These are phyloP conservation scores for Pseudozyma sp. DNA, from an alignment of 1,284 basidiomycete species.

Conservation along the genomic window DNA sequence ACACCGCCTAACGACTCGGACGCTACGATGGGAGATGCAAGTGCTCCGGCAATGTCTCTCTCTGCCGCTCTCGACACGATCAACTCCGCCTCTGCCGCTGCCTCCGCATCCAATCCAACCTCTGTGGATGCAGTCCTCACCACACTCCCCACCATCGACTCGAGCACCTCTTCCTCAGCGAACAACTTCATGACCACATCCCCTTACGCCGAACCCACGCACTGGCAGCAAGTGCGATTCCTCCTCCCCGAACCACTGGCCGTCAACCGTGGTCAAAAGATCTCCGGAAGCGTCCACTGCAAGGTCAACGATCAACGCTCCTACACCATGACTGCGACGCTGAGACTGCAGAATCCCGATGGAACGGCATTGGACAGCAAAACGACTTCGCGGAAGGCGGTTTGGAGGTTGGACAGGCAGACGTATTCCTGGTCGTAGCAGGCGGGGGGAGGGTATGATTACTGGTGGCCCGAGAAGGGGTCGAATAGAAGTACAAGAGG, in stretches of 20 bases:
- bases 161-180: not conserved
- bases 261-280: conserved; percentile 59
- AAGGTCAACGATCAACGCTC: conserved; percentile 60
- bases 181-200: conserved; percentile 62
- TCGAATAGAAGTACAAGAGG: too few species aligned
- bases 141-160: conserved; percentile 34
- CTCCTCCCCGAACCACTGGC: conserved; percentile 62
- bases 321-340: conserved; percentile 53
- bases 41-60: conserved; percentile 12
- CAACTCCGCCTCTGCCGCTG: conserved; percentile 9
- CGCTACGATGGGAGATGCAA: conserved; percentile 22
- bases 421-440: conserved; percentile 61
- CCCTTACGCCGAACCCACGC: conserved; percentile 63
- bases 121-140: conserved; percentile 17
- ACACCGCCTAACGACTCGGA: conserved; percentile 13
- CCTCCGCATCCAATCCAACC: not conserved
- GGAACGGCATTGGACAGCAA: conserved; percentile 21
- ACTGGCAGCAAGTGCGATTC: conserved; percentile 67
- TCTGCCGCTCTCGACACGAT: conserved; percentile 16
- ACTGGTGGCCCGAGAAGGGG: too few species aligned
- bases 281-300: conserved; percentile 60
- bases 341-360: conserved; percentile 36
- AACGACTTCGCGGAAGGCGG: conserved; percentile 29
- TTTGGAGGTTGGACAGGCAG: conserved; percentile 64
- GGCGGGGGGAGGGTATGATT: too few species aligned